Evolutionary conservation across 805 yeast species (phyloP).

Genomic region (Barnettozyma sp.): DNA sequence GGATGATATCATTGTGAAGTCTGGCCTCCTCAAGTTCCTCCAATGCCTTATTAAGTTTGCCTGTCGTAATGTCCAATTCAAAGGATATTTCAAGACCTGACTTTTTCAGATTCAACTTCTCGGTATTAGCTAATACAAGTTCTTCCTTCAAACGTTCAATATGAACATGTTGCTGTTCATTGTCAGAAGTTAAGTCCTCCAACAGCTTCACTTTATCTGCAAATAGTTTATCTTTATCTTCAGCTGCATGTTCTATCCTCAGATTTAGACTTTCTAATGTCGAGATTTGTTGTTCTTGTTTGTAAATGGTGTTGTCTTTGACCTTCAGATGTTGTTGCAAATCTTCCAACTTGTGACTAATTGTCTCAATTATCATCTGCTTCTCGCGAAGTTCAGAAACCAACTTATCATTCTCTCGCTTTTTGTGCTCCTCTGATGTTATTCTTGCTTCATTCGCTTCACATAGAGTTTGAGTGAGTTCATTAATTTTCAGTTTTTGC

Average conservation of each 20-base stretch:
- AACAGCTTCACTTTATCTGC: conserved; percentile 4
- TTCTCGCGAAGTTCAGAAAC: not conserved
- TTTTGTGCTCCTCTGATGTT: not conserved
- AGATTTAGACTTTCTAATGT: not conserved
- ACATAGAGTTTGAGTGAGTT: not conserved
- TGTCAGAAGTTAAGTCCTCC: conserved; percentile 3
- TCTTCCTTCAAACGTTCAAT: conserved; percentile 1
- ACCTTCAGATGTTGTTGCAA: not conserved
- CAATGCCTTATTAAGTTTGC: conserved; percentile 1
- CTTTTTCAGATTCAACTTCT: not conserved
- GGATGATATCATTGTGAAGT: conserved; percentile 3
- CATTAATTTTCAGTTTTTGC: not conserved
- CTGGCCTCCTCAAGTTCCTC: conserved; percentile 7
- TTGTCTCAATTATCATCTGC: not conserved
- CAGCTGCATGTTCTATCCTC: not conserved
- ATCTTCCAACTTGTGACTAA: not conserved
- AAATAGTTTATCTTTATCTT: not conserved
- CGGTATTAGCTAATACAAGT: not conserved
- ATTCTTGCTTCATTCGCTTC: not conserved
- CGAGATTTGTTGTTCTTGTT: not conserved
- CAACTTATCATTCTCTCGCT: not conserved
- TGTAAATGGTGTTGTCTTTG: not conserved
- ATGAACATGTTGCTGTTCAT: conserved; percentile 3
- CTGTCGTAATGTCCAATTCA: conserved; percentile 4
- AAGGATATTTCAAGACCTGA: not conserved